Evolutionary conservation across 2,329 filamentous ascomycete genomes (phyloP).

Genomic region (Penicillium sp.): DNA sequence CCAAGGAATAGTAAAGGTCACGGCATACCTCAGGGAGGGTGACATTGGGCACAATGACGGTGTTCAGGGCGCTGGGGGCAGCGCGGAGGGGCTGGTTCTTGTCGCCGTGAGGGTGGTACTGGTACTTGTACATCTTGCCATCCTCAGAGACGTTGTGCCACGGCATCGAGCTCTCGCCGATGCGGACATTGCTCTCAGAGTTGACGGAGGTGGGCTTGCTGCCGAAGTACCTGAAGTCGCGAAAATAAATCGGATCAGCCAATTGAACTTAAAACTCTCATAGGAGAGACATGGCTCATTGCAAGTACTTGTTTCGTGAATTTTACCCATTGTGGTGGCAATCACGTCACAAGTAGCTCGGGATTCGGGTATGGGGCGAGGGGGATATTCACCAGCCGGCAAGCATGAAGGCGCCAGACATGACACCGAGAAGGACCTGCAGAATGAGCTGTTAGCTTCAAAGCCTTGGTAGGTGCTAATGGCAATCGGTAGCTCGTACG

Average conservation of each 20-base stretch:
- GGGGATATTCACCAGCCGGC: conserved; percentile 61
- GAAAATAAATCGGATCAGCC: conserved; percentile 9
- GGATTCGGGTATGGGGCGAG: conserved; percentile 8
- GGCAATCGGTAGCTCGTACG: conserved; percentile 45
- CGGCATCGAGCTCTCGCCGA: conserved; percentile 75
- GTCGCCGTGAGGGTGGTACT: conserved; percentile 83
- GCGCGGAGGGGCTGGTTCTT: conserved; percentile 68
- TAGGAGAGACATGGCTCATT: no score
- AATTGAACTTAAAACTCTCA: conserved; percentile 1
- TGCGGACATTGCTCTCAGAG: conserved; percentile 70
- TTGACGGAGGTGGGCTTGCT: conserved; percentile 77
- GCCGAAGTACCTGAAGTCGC: conserved; percentile 51
- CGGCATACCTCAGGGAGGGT: conserved; percentile 74
- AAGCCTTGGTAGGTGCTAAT: conserved; percentile 6
- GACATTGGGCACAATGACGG: conserved; percentile 88
- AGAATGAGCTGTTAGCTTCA: conserved; percentile 13
- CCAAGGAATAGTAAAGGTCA: not conserved
- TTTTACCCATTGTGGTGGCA: no score
- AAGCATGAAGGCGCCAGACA: conserved; percentile 79
- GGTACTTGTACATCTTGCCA: conserved; percentile 65
- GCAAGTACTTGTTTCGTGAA: no score
- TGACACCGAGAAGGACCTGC: conserved; percentile 84
- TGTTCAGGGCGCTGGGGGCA: conserved; percentile 91
- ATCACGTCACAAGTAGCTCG: conserved; percentile 1
- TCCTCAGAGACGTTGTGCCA: conserved; percentile 68